Evolutionary conservation across 2,329 filamentous ascomycete genomes (phyloP), one percentile per base, ranked within the genome.

Genomic region (Alternaria gansuensis): DNA sequence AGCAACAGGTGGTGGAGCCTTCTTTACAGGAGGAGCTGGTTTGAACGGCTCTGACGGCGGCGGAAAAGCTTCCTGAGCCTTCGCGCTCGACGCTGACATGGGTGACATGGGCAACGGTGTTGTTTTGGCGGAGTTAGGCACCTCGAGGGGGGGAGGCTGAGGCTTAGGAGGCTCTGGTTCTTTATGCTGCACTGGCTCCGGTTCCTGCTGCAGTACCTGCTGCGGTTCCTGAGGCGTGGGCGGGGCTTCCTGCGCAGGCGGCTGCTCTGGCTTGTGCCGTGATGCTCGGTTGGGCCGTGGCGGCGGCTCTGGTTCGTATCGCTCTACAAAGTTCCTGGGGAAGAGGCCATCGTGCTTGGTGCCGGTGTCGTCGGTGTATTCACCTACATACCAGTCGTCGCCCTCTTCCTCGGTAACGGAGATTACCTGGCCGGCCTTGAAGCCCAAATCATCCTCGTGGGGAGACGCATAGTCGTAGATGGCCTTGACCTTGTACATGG

Each of bases 241-340:
- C 26, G 74, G 70, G n/a, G 67, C 69, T 43, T 51, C 70, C 36
- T 72, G 67, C 53, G 65, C 66, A 57, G 68, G 56, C 9, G 74
- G 67, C 49, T 70, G 67, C 63, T 78, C 75, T 53, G 67, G 77
- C 68, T 70, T 76, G 59, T 77, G 64, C 66, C 91, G 88, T 57
- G 78, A 80, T 14, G 87, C 83, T 71, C 95, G 88, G 63, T 87
- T 85, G 57, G 95, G 95, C 59, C 95, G 88, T 60, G 93, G 92
- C 60, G 95, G 95, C 64, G 94, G 90, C 56, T 88, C 90, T 36
- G 95, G 95, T 77, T 98, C 94, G 79, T 92, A 96, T 80, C 90
- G 92, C 79, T 99, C 95, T 73, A 99, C 95, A 76, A 99, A 99
- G 81, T 98, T 99, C 76, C 90, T 90, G 51, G 93, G 94, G 78